phyloP scores from a whole-genome alignment of 2,329 filamentous ascomycete species.

The Aspergillus spinulosporus region DNA sequence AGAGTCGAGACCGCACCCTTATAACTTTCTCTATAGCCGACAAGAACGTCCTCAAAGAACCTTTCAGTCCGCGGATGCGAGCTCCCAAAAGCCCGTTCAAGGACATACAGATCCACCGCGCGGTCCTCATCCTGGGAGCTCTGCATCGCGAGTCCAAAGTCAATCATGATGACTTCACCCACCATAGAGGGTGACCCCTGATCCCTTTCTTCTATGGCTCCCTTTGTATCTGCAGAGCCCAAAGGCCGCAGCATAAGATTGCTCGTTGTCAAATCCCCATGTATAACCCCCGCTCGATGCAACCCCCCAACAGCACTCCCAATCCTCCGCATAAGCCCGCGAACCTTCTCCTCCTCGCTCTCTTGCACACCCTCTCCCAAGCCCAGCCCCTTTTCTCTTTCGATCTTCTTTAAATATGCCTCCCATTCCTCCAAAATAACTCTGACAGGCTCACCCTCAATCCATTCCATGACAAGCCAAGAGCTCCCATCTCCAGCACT shows the following conservation, averaged over 20 bases:
- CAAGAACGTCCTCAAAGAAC: conserved; percentile 71
- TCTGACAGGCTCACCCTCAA: conserved; percentile 70
- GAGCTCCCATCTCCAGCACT: conserved; percentile 54
- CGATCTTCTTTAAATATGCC: conserved; percentile 45
- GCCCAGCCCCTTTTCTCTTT: conserved; percentile 30
- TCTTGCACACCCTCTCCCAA: conserved; percentile 13
- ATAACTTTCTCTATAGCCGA: conserved; percentile 71
- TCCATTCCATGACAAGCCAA: conserved; percentile 84
- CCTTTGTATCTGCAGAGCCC: background rate
- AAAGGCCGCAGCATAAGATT: conserved; percentile 79
- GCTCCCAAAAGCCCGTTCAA: conserved; percentile 91
- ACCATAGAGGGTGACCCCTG: conserved; percentile 42
- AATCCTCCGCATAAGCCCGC: conserved; percentile 67
- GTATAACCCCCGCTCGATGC: conserved; percentile 82
- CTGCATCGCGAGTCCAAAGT: conserved; percentile 87
- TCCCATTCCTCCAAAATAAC: conserved; percentile 70
- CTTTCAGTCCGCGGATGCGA: conserved; percentile 85
- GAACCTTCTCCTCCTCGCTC: conserved; percentile 54
- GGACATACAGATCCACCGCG: conserved; percentile 92
- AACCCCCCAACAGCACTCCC: conserved; percentile 71
- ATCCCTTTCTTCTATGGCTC: conserved; percentile 18
- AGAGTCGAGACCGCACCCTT: conserved; percentile 74
- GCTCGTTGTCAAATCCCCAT: conserved; percentile 95
- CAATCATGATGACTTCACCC: conserved; percentile 85
- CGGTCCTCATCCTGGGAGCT: conserved; percentile 84